Evolutionary conservation across 2,329 filamentous ascomycete species (phyloP).

Genomic region (Aspergillus sp.): DNA sequence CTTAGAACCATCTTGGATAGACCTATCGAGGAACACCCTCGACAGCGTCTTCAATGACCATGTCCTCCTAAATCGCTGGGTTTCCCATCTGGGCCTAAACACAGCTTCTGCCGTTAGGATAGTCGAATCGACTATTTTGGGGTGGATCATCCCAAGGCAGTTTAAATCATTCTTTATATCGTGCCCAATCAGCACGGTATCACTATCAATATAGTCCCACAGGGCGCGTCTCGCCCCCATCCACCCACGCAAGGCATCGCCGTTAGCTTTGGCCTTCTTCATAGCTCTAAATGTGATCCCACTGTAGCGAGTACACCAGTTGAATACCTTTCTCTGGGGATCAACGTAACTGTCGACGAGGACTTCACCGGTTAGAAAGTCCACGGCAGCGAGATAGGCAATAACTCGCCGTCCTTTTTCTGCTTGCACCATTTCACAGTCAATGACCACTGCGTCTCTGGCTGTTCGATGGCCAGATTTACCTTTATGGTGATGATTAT

Average conservation of each 20-base stretch:
- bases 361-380: conserved; percentile 51
- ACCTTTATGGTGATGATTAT: too few relatives aligned
- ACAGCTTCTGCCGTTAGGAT: conserved; percentile 43
- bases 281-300: conserved; percentile 41
- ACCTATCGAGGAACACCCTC: conserved; percentile 36
- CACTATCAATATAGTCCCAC: conserved; percentile 44
- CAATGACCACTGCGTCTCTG: conserved; percentile 42
- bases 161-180: conserved; percentile 49
- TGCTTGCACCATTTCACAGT: conserved; percentile 53
- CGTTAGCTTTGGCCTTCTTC: conserved; percentile 29
- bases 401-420: conserved; percentile 30
- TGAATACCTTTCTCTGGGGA: conserved; percentile 36
- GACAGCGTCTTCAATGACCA: conserved; percentile 44
- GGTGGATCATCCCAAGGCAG: conserved; percentile 47
- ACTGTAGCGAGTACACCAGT: conserved; percentile 45
- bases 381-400: conserved; percentile 45
- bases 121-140: conserved; percentile 48
- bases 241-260: conserved; percentile 45
- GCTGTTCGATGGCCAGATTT: neutral
- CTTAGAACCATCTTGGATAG: conserved; percentile 35
- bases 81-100: conserved; percentile 3
- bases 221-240: conserved; percentile 45
- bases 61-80: conserved; percentile 6
- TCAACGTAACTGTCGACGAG: conserved; percentile 48
- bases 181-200: conserved; percentile 55